A percentile compares a stretch with the other conserved stretches of the same genome.
These are phyloP conservation scores for Davidsoniella eucalypti DNA, from an alignment of 2,329 filamentous ascomycete species.

Conservation along the genomic window DNA sequence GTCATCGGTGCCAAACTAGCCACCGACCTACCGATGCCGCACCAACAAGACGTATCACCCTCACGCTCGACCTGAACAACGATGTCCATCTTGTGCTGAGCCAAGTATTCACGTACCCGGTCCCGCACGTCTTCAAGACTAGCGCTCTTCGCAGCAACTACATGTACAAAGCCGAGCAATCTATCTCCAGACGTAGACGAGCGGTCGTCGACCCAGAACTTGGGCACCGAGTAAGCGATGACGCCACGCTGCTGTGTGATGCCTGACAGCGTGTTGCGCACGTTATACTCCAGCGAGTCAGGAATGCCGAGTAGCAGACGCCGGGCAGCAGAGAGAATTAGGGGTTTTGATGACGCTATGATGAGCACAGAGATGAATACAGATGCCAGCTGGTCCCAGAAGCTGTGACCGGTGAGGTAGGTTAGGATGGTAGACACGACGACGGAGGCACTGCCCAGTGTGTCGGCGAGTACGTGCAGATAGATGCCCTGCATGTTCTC, in stretches of 20 bases:
- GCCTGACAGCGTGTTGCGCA: constrained; percentile 73
- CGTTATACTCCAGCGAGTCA: constrained; percentile 68
- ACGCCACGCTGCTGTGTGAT: constrained; percentile 72
- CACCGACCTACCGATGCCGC: constrained; percentile 24
- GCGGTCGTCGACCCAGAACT: constrained; percentile 81
- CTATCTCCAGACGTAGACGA: constrained; percentile 23
- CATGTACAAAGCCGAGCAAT: constrained; percentile 71
- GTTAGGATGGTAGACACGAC: constrained; percentile 83
- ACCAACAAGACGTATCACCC: constrained; percentile 52
- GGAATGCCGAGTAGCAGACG: constrained; percentile 73
- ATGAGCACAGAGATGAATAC: constrained; percentile 89
- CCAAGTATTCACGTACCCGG: constrained; percentile 56
- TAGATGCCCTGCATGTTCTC: constrained; percentile 98
- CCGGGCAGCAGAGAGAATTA: constrained; percentile 71
- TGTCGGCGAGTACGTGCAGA: constrained; percentile 86
- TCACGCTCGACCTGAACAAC: constrained; percentile 81
- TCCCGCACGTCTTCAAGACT: constrained; percentile 72
- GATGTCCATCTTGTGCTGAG: constrained; percentile 57
- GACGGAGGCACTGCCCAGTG: constrained; percentile 83
- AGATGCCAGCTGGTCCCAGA: constrained; percentile 88
- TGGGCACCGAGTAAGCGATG: constrained; percentile 66
- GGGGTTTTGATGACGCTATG: constrained; percentile 75
- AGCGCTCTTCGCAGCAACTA: constrained; percentile 55
- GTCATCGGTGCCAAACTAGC: not conserved
- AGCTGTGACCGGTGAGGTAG: constrained; percentile 74